phyloP scores from a whole-genome alignment of 495 filamentous ascomycete genomes.

The Tuber brumale region DNA sequence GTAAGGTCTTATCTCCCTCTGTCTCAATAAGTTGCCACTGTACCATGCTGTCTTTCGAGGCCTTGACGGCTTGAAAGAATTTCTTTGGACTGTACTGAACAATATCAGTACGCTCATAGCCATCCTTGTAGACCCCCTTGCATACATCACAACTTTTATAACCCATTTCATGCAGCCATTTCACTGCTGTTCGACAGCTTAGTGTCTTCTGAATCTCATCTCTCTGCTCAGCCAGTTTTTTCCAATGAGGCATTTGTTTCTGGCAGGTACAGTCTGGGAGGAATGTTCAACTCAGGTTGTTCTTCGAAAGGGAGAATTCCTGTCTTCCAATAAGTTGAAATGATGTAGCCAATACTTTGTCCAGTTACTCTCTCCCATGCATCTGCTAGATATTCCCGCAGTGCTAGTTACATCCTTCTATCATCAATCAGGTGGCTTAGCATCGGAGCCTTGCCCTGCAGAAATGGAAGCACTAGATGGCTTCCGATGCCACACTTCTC shows the following conservation, averaged over 20 bases:
- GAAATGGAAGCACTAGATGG: no score
- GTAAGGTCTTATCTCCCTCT: neutral
- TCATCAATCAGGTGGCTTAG: no score
- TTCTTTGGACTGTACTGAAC: neutral
- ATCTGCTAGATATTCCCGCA: no score
- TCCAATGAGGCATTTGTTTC: neutral
- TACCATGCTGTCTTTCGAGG: neutral
- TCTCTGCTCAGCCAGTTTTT: no score
- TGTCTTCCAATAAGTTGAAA: neutral
- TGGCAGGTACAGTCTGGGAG: neutral
- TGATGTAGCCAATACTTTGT: neutral
- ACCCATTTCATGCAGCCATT: neutral
- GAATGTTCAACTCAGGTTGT: neutral
- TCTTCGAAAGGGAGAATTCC: neutral
- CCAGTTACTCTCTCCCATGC: neutral
- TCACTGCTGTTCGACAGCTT: no score
- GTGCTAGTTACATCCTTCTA: no score
- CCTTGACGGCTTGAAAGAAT: neutral
- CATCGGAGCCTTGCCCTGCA: no score
- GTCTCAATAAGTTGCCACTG: neutral
- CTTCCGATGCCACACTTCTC: no score
- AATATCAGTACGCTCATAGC: neutral
- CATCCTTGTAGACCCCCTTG: neutral
- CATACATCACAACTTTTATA: neutral
- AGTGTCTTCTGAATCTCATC: no score